phyloP scores from a whole-genome alignment of 208 protist species.

The Crithidia brevicula region DNA sequence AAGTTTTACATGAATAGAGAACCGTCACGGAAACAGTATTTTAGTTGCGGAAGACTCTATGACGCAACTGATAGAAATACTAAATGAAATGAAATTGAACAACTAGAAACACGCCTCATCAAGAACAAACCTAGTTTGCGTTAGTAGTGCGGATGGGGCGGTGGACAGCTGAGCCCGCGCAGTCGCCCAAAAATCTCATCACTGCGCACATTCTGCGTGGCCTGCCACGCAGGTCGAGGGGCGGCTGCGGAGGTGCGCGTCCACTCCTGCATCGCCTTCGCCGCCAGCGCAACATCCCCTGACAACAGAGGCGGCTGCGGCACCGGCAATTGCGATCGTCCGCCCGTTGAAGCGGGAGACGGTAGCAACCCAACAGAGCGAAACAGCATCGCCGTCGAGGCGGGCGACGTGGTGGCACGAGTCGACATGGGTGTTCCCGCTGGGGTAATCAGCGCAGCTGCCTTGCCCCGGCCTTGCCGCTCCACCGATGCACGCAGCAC shows the following conservation, averaged over 20 bases:
- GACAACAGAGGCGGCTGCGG: neutral
- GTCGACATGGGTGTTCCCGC: neutral
- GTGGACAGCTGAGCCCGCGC: slow-evolving; percentile 10
- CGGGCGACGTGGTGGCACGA: neutral
- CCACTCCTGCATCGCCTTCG: slow-evolving; percentile 21
- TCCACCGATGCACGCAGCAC: neutral
- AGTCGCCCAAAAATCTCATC: slow-evolving; percentile 11
- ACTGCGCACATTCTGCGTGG: neutral
- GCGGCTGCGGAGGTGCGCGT: slow-evolving; percentile 7
- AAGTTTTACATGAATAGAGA: no score
- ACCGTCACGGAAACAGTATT: no score
- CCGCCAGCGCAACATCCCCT: neutral
- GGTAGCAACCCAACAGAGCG: neutral
- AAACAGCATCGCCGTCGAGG: neutral
- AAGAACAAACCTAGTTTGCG: neutral
- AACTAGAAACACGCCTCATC: no score
- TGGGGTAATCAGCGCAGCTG: neutral
- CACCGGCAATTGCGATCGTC: neutral
- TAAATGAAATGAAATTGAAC: slow-evolving; percentile 16
- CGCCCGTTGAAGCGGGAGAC: neutral
- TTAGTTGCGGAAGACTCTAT: no score
- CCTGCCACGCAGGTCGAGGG: slow-evolving; percentile 18
- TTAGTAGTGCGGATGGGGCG: slow-evolving; percentile 10
- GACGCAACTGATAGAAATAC: no score
- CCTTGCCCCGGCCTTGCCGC: neutral